Evolutionary conservation across 2,329 filamentous ascomycete species (phyloP).

Genomic region (Aspergillus sp.): DNA sequence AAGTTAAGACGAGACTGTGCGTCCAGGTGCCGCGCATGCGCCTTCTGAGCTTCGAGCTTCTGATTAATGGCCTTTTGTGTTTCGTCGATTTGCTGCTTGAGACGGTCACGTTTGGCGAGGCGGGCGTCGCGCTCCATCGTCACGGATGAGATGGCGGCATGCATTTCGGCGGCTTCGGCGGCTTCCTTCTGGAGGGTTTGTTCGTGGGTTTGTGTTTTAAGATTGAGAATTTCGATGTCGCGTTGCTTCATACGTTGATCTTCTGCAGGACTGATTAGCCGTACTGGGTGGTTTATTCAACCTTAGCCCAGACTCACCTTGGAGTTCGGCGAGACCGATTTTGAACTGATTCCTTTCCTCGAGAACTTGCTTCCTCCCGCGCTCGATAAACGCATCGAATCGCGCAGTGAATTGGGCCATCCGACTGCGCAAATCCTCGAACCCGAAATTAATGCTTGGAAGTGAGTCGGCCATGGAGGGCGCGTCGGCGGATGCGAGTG

Average conservation of each 20-base stretch:
- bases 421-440: slow-evolving; percentile 89
- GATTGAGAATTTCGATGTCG: slow-evolving; percentile 72
- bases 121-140: slow-evolving; percentile 56
- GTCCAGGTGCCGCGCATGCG: slow-evolving; percentile 67
- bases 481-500: slow-evolving; percentile 50
- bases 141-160: slow-evolving; percentile 56
- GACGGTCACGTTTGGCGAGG: slow-evolving; percentile 52
- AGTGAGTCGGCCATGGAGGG: slow-evolving; percentile 66
- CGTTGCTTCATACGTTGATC: slow-evolving; percentile 86
- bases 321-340: slow-evolving; percentile 82
- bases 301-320: slow-evolving; percentile 59
- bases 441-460: slow-evolving; percentile 90
- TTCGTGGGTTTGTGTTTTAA: slow-evolving; percentile 55
- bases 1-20: slow-evolving; percentile 84
- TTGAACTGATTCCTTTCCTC: slow-evolving; percentile 94
- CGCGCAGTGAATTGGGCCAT: slow-evolving; percentile 89
- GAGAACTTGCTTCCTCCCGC: slow-evolving; percentile 80
- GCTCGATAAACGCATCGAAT: slow-evolving; percentile 93
- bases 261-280: slow-evolving; percentile 54
- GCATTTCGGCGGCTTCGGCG: slow-evolving; percentile 62
- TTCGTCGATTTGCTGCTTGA: slow-evolving; percentile 55
- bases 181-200: slow-evolving; percentile 58
- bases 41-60: slow-evolving; percentile 44
- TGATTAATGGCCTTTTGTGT: slow-evolving; percentile 47
- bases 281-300: not conserved